Base-by-base conservation (phyloP, 352 stramenopile species). In the Globisporangium sylvaticum region DNA sequence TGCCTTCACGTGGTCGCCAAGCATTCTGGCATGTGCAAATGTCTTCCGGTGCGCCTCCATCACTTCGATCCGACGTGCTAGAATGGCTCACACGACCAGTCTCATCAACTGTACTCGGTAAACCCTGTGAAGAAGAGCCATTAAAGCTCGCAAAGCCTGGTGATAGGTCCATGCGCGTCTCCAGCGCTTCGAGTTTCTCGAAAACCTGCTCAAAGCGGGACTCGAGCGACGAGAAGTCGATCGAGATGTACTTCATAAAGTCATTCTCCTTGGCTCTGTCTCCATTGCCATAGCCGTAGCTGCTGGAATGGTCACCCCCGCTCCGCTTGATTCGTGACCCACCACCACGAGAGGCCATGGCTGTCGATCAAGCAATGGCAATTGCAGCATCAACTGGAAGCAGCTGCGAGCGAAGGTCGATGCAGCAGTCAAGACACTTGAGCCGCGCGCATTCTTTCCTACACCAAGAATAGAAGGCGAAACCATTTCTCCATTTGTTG, bases 161-260 rank as follows among this genome's bases (percentile, higher is more conserved):
- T 6, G 55, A 52, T 24, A 55, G 42, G 7, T 66, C 27, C 34
- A 62, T 20, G 14, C 61, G 68, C 5, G 58, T 56, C 57, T 90
- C 80, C 3, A 89, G 74, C 3, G 70, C 68, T 55, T 77, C 69
- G 2, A 90, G 64, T 18, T 79, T 78, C 10, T 66, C 74, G 27
- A 88, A 79, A 44, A 88, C 64, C 25, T 82, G 67, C 14, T 85
- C 73, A 42, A 90, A 85, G 7, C 80, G 80, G 3, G 74, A 57
- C 53, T 90, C 75, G 52, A 90, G 60, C 15, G 75, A 74, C 29
- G 80, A 87, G 9, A 83, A 68, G 48, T 83, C 76, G 50, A 83
- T 69, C 3, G 78, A 69, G 32, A 83, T 76, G 56, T 76, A 58
- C 70, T 85, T 83, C 32, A 76, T 52, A 65, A 83, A 80, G 24